phyloP scores from a whole-genome alignment of 2,329 filamentous ascomycete species.

The Aureobasidium sp. region DNA sequence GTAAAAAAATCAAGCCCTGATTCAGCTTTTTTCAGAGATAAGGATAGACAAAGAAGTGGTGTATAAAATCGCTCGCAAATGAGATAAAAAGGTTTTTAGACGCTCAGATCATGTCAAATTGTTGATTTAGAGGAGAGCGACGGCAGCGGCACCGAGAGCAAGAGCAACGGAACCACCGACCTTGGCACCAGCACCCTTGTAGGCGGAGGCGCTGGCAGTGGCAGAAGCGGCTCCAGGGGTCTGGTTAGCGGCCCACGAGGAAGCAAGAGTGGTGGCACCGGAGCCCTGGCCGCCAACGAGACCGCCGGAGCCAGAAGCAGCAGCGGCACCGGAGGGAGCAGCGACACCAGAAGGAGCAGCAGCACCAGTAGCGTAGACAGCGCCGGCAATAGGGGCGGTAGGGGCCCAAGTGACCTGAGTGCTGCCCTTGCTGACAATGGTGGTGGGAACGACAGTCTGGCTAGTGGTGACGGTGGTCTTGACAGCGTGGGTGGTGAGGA shows the following conservation, averaged over 20 bases:
- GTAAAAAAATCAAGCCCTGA: background rate
- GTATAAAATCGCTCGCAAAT: constrained; percentile 7
- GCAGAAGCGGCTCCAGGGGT: background rate
- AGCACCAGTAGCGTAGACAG: background rate
- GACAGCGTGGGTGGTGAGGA: constrained; percentile 1
- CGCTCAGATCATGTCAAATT: background rate
- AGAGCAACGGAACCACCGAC: constrained; percentile 9
- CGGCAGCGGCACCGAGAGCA: constrained; percentile 10
- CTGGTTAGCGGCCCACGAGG: constrained; percentile 11
- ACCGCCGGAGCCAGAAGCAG: constrained; percentile 3
- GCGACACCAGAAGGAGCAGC: background rate
- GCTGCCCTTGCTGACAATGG: background rate
- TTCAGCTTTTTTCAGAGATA: background rate
- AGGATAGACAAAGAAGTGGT: background rate
- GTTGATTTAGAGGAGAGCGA: constrained; percentile 10
- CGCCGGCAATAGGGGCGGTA: constrained; percentile 16
- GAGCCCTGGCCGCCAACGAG: background rate
- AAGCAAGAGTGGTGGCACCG: constrained; percentile 9
- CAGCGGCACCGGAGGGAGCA: background rate
- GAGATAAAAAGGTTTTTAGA: background rate
- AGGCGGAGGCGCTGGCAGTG: background rate
- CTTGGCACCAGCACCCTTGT: constrained; percentile 11
- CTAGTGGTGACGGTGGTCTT: constrained; percentile 16
- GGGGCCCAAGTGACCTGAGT: constrained; percentile 19
- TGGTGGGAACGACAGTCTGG: constrained; percentile 20